Conservation (phyloP, 2,329 filamentous ascomycete species). For the Aspergillus spinulosporus region DNA sequence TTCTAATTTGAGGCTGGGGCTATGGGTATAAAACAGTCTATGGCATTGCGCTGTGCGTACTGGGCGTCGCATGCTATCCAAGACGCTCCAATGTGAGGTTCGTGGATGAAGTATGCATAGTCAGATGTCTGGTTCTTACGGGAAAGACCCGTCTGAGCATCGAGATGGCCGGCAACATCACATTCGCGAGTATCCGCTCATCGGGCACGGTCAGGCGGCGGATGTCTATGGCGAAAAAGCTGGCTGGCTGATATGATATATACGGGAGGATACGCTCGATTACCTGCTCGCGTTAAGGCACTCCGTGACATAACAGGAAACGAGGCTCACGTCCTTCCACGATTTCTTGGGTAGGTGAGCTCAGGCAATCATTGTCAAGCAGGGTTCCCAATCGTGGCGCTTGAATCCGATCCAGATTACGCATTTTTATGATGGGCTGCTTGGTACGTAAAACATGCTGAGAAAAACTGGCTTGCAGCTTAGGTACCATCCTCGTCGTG, state of each 20-base stretch:
- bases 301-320: background rate
- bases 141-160: background rate
- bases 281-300: background rate
- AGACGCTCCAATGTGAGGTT: background rate
- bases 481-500: slow-evolving; percentile 20
- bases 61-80: background rate
- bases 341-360: background rate
- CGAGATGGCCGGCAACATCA: background rate
- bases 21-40: background rate
- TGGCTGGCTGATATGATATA: no score
- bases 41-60: background rate
- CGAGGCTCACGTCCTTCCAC: background rate
- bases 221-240: background rate
- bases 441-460: background rate
- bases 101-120: background rate
- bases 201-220: background rate
- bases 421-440: slow-evolving; percentile 1
- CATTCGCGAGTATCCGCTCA: background rate
- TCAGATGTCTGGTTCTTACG: background rate
- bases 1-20: background rate
- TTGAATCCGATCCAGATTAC: background rate
- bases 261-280: background rate
- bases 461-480: background rate
- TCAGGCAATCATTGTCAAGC: background rate
- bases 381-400: background rate